phyloP scores from a whole-genome alignment of 306 rosid species.

The Coriaria nepalensis region DNA sequence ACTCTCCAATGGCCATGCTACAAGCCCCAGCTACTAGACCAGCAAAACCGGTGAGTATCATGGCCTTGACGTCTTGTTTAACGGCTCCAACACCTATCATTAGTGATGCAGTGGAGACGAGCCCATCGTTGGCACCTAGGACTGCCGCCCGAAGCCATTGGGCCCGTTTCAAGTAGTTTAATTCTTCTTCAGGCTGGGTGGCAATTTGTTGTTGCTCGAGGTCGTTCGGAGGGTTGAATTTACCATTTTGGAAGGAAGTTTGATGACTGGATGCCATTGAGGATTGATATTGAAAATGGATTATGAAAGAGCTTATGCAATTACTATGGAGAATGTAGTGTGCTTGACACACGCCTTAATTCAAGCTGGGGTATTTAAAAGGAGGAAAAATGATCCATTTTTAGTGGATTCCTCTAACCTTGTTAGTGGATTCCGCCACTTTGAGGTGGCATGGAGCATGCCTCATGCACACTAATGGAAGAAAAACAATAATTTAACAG shows the following conservation, averaged over 20 bases:
- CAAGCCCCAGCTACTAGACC: constrained; percentile 88
- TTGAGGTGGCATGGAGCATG: no score
- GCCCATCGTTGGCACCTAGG: constrained; percentile 87
- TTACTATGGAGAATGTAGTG: no score
- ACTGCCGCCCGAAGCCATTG: constrained; percentile 93
- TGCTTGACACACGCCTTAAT: no score
- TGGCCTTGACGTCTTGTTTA: constrained; percentile 58
- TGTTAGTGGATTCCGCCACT: no score
- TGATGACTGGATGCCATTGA: constrained; percentile 28
- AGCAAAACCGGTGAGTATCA: constrained; percentile 76
- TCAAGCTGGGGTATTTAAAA: no score
- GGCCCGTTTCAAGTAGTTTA: constrained; percentile 76
- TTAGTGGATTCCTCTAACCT: no score
- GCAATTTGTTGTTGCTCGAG: constrained; percentile 40
- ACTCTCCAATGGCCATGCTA: constrained; percentile 98
- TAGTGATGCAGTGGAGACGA: constrained; percentile 75
- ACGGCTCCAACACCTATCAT: constrained; percentile 97
- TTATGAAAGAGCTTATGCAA: no score
- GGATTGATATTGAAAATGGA: background rate
- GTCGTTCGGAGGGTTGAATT: constrained; percentile 16
- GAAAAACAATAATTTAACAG: no score
- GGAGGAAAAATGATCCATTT: no score
- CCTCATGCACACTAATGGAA: no score
- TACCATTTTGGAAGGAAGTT: no score
- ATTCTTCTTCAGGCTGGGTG: constrained; percentile 20